A percentile compares a stretch with the other conserved stretches of the same genome.
Conservation (phyloP, 257 asterid species). For the Solanum appendiculatum region DNA sequence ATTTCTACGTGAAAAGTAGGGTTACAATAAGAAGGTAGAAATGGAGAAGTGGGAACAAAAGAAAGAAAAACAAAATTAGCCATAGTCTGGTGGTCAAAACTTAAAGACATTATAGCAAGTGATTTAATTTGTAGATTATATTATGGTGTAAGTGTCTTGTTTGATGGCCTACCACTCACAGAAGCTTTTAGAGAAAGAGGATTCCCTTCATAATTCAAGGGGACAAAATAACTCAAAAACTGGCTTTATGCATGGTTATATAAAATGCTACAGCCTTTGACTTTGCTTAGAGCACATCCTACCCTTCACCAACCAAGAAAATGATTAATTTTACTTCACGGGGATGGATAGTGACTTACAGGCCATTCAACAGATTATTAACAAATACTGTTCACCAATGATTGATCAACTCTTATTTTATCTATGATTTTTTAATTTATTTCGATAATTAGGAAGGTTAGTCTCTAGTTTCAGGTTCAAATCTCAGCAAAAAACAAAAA, state of each 20-base stretch:
- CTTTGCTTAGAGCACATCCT: slow-evolving; percentile 6
- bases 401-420: neutral
- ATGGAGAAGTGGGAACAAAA: neutral
- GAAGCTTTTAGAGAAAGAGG: slow-evolving; percentile 2
- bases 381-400: neutral
- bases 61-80: neutral
- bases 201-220: slow-evolving; percentile 4
- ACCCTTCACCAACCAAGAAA: slow-evolving; percentile 14
- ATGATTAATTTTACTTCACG: slow-evolving; percentile 13
- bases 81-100: neutral
- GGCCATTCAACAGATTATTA: neutral
- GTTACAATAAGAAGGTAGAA: neutral
- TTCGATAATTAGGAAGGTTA: neutral
- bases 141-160: neutral
- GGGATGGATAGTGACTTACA: slow-evolving; percentile 9
- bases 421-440: neutral
- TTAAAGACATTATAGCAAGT: neutral
- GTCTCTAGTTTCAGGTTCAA: neutral
- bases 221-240: slow-evolving; percentile 1
- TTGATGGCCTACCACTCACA: slow-evolving; percentile 23
- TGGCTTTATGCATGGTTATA: slow-evolving; percentile 1
- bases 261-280: slow-evolving; percentile 5
- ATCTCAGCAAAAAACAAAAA: neutral
- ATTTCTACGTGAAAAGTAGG: neutral
- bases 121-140: neutral